These are phyloP conservation scores for Solanum dulcamara DNA, from an alignment of 257 asterid species.

Conservation along the genomic window DNA sequence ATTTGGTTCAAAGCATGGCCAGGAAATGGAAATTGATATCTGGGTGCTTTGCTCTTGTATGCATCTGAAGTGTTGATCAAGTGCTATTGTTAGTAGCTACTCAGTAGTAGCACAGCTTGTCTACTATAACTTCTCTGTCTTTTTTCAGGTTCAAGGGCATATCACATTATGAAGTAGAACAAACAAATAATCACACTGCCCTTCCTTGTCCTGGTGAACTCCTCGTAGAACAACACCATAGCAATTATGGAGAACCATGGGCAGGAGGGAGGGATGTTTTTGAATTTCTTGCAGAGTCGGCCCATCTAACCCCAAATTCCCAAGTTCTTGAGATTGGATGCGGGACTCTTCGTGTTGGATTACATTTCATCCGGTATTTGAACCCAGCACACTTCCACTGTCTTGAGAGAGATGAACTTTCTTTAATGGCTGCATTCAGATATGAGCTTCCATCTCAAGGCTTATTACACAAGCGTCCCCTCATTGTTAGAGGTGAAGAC, in stretches of 20 bases:
- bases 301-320: slow-evolving; percentile 40
- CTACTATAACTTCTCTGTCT: neutral
- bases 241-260: slow-evolving; percentile 99
- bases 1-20: neutral
- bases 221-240: slow-evolving; percentile 90
- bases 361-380: slow-evolving; percentile 76
- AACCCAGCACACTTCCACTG: slow-evolving; percentile 63
- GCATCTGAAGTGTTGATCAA: neutral
- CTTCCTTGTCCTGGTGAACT: slow-evolving; percentile 86
- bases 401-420: slow-evolving; percentile 91
- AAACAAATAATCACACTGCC: slow-evolving; percentile 76
- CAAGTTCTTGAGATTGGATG: slow-evolving; percentile 91
- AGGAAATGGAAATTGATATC: neutral
- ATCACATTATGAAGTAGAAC: slow-evolving; percentile 81
- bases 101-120: neutral
- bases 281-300: slow-evolving; percentile 69
- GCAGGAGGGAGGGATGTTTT: slow-evolving; percentile 96
- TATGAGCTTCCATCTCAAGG: slow-evolving; percentile 98
- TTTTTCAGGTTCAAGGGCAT: slow-evolving; percentile 63
- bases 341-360: slow-evolving; percentile 95
- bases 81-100: neutral
- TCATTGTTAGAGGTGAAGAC: slow-evolving; percentile 80
- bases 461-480: slow-evolving; percentile 63
- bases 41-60: neutral
- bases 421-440: slow-evolving; percentile 80